Base-by-base conservation (phyloP, 2,329 filamentous ascomycete species). In the Colletotrichum sp. region DNA sequence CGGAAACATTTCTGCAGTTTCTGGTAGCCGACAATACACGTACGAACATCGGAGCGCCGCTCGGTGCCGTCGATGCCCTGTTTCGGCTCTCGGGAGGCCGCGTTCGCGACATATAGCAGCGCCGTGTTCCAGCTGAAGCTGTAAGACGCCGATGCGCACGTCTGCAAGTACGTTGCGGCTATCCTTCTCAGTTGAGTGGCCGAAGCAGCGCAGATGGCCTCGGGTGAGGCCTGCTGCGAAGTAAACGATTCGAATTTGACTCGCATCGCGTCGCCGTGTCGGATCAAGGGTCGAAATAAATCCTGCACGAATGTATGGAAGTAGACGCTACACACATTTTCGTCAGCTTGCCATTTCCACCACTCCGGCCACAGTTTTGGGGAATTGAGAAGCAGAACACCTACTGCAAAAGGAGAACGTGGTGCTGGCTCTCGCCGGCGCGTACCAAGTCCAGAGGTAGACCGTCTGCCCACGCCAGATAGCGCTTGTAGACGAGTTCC, bases 51-150 rank as follows among this genome's bases (percentile, higher is more conserved):
- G 26, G 49, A 32, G 0, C 52, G 52, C 13, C 62, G 70, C 36
- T 71, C 60, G 6, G 68, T 52, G 34, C 12, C 49, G 1, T 75
- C 49, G 34, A 64, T 21, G 3, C 15, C 34, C 5, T 66, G 34
- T 8, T 49, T 8, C 36, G 52, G 28, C 8, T 71, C 49, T 1
- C 52, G 72, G 2, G 39, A 28, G 9, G 68, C 52, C 5, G 60
- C 49, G 28, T 75, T 75, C 6, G 72, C 68, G 2, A 62, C 55
- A 36, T 75, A 75, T 1, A 75, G 21, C 8, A 75, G 62, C 6
- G 72, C 72, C 12, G 68, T 75, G 5, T 65, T 26, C 72, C 62
- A 75, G 6, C 16, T 16, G 68, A 75, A 75, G 36, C 68, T 71
- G 52, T 67, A 15, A 8, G 72, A 75, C 2, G 68, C 60, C 0